phyloP scores from a whole-genome alignment of 75 land plant genomes.

The Picea sitchensis region DNA sequence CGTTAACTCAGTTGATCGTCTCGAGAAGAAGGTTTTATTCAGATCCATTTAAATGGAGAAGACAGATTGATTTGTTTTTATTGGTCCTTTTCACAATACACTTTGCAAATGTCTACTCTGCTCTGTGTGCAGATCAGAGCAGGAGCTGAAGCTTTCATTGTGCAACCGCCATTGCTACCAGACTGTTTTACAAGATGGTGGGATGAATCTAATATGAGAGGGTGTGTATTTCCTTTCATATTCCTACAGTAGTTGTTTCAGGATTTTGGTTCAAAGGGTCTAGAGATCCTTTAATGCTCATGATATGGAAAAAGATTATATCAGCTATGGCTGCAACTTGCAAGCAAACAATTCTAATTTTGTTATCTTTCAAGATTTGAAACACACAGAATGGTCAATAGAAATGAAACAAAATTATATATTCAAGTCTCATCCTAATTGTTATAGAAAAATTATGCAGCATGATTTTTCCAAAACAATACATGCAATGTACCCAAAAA shows the following conservation, averaged over 20 bases:
- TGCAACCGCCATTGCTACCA: conserved; percentile 33
- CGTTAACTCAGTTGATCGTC: conserved; percentile 25
- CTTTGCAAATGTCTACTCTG: neutral
- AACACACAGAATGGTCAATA: too few species aligned
- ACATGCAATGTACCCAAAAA: too few species aligned
- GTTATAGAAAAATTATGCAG: too few species aligned
- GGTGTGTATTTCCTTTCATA: conserved; percentile 12
- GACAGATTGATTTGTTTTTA: neutral
- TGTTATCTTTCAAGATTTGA: neutral
- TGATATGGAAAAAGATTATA: neutral
- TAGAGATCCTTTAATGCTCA: neutral
- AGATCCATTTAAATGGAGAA: neutral
- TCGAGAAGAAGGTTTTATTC: conserved; percentile 25
- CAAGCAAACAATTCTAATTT: neutral
- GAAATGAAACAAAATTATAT: too few species aligned
- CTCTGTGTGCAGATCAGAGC: conserved; percentile 14
- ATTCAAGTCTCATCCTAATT: too few species aligned
- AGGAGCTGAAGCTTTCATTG: conserved; percentile 31
- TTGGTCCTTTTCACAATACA: neutral
- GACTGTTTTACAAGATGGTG: conserved; percentile 26
- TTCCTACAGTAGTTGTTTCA: neutral
- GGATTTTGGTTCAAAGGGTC: neutral
- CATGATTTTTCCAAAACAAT: too few species aligned
- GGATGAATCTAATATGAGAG: conserved; percentile 24
- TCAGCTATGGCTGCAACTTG: too few species aligned